Conservation (phyloP, 805 yeast genomes). For the Sugiyamaella marilandica region DNA sequence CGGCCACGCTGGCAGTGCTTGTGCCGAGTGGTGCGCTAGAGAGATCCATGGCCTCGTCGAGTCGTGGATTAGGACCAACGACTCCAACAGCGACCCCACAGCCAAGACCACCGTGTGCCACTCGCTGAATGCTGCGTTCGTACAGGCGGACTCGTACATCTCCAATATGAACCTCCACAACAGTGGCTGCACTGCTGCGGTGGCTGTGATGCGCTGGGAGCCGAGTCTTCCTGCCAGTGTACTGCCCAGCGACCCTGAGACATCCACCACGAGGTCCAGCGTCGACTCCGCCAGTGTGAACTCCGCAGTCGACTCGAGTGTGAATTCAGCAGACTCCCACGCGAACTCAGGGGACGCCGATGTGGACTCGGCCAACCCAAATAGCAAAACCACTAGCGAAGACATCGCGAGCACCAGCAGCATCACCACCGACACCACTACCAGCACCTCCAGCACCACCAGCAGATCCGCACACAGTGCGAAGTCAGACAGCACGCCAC, state of each 20-base stretch:
- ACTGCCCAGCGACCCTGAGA: no score
- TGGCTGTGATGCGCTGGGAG: slow-evolving; percentile 87
- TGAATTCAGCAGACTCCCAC: neutral
- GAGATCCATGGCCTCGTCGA: slow-evolving; percentile 63
- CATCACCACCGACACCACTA: neutral
- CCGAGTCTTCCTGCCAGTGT: slow-evolving; percentile 20
- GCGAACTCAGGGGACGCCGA: neutral
- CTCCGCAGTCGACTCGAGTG: no score
- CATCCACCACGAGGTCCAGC: neutral
- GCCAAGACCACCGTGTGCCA: slow-evolving; percentile 49
- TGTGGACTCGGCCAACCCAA: neutral
- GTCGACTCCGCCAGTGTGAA: neutral
- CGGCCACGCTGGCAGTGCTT: slow-evolving; percentile 93
- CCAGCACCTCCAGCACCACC: neutral
- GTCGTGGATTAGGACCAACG: slow-evolving; percentile 36
- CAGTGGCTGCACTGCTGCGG: slow-evolving; percentile 94
- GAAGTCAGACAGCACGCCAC: neutral
- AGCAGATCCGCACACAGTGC: neutral
- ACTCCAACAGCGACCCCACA: slow-evolving; percentile 3
- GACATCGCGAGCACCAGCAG: neutral
- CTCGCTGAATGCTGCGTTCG: slow-evolving; percentile 63
- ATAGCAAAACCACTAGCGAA: neutral
- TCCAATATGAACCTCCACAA: slow-evolving; percentile 57
- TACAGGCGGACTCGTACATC: slow-evolving; percentile 68
- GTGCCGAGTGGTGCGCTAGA: slow-evolving; percentile 93